Percentiles rank a stretch among this genome's conserved stretches.
These are phyloP conservation scores for Yamadazyma siamensis DNA, from an alignment of 1,139 yeast genomes.

Conservation along the genomic window DNA sequence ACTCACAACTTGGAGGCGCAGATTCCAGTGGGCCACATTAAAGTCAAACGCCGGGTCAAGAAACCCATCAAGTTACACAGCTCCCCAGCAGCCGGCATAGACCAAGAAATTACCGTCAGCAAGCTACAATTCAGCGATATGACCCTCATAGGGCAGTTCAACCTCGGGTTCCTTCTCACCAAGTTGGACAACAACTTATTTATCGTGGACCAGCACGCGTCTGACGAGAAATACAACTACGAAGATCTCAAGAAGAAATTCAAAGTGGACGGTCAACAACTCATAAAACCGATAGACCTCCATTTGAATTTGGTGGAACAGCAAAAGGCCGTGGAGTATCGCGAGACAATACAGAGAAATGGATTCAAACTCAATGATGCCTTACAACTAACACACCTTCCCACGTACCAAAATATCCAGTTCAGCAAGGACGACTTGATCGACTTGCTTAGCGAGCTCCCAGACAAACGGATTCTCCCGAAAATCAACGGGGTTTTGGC, in stretches of 20 bases:
- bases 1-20: constrained; percentile 7
- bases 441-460: constrained; percentile 56
- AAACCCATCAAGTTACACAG: neutral
- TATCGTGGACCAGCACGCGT: constrained; percentile 95
- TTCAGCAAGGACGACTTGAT: constrained; percentile 69
- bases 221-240: constrained; percentile 91
- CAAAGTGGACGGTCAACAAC: constrained; percentile 49
- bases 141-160: constrained; percentile 88
- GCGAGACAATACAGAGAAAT: constrained; percentile 57
- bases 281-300: constrained; percentile 62
- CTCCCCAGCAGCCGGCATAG: constrained; percentile 2
- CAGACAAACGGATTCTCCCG: constrained; percentile 23
- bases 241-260: constrained; percentile 63
- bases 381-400: constrained; percentile 49
- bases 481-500: constrained; percentile 84
- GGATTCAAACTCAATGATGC: constrained; percentile 63
- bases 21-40: neutral
- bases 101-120: constrained; percentile 56
- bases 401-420: constrained; percentile 65
- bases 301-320: constrained; percentile 79
- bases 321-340: constrained; percentile 59
- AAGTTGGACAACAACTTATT: constrained; percentile 58
- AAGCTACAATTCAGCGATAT: constrained; percentile 66
- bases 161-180: constrained; percentile 83
- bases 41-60: neutral